These are phyloP conservation scores for Ocimum tenuiflorum DNA, from an alignment of 257 asterid species.

Conservation along the genomic window DNA sequence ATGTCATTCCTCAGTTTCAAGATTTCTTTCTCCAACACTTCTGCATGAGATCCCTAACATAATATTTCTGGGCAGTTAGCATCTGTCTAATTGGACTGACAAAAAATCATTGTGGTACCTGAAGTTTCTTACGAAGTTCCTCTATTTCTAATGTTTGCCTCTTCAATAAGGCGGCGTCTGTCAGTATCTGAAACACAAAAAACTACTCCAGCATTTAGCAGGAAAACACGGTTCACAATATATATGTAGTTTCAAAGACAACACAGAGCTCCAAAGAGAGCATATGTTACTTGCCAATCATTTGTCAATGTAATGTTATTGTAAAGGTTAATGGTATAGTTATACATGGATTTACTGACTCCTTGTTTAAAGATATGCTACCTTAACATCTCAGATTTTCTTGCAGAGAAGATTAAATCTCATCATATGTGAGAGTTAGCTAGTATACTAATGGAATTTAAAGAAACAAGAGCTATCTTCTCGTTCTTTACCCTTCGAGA, in stretches of 20 bases:
- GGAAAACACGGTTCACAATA: not conserved
- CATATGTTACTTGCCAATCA: not conserved
- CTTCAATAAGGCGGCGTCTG: conserved; percentile 91
- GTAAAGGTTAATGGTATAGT: not conserved
- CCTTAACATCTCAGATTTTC: not conserved
- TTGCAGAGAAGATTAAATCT: not conserved
- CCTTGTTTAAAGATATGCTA: not conserved
- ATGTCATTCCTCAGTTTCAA: conserved; percentile 88
- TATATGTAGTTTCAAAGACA: not conserved
- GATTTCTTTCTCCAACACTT: conserved; percentile 85
- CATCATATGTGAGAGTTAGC: not conserved
- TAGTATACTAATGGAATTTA: not conserved
- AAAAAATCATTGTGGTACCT: conserved; percentile 39
- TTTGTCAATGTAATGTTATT: not conserved
- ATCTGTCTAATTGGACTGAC: not conserved
- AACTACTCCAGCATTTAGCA: not conserved
- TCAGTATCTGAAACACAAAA: conserved; percentile 56
- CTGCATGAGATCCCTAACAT: conserved; percentile 83
- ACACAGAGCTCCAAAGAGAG: not conserved
- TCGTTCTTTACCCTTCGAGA: not conserved
- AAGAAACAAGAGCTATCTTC: not conserved
- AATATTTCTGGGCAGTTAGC: not conserved
- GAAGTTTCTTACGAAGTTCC: conserved; percentile 75
- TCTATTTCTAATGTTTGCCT: conserved; percentile 88
- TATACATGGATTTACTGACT: not conserved